Evolutionary conservation across 768 basidiomycete genomes (phyloP).

Genomic region (Phanerochaete sordida): DNA sequence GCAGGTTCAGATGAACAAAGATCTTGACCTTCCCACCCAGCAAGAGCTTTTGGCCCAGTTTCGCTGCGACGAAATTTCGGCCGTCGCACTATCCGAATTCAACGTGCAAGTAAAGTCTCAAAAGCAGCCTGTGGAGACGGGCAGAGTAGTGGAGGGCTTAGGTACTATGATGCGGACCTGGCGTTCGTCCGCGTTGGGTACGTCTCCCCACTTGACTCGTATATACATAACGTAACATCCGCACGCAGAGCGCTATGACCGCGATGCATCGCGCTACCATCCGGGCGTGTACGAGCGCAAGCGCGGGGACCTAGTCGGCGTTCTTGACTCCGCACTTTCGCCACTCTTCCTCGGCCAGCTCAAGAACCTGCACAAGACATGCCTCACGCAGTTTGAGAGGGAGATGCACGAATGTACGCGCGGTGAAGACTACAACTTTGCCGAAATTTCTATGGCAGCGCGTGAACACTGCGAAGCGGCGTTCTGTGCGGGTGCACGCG

Average conservation of each 20-base stretch:
- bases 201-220: constrained; percentile 23
- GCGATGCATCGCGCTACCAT: constrained; percentile 96
- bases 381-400: constrained; percentile 73
- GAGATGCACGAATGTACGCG: constrained; percentile 71
- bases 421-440: constrained; percentile 86
- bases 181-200: constrained; percentile 73
- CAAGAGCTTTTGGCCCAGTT: constrained; percentile 98
- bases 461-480: constrained; percentile 54
- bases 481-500: constrained; percentile 68
- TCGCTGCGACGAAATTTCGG: constrained; percentile 95
- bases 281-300: constrained; percentile 91
- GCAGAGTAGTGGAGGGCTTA: constrained; percentile 80
- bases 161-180: constrained; percentile 82
- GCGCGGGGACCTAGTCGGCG: constrained; percentile 73
- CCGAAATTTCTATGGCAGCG: constrained; percentile 68
- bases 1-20: constrained; percentile 97
- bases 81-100: constrained; percentile 77
- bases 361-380: constrained; percentile 90
- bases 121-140: constrained; percentile 80
- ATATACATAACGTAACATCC: background rate
- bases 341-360: constrained; percentile 93
- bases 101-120: constrained; percentile 78
- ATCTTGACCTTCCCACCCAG: constrained; percentile 95
- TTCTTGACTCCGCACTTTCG: constrained; percentile 74
- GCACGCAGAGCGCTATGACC: constrained; percentile 77